phyloP scores from a whole-genome alignment of 345 rosid species.

The Brassica carinata region DNA sequence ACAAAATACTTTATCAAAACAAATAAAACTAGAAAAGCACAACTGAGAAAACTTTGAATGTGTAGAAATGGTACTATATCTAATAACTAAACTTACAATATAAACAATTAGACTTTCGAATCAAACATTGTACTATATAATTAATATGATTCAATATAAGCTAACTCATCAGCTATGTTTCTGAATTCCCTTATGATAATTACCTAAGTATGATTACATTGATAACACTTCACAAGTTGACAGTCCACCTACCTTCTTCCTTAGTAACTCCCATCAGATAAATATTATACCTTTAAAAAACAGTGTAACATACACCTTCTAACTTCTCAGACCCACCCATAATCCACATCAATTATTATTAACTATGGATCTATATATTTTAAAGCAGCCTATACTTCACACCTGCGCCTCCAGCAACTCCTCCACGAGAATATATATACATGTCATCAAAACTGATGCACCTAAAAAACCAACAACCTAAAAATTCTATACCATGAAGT shows the following conservation, averaged over 20 bases:
- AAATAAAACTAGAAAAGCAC: no score
- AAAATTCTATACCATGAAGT: background rate
- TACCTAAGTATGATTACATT: background rate
- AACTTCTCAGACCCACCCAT: background rate
- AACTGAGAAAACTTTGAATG: no score
- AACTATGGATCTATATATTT: background rate
- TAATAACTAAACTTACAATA: no score
- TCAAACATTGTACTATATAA: no score
- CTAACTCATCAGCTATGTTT: background rate
- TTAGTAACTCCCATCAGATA: background rate
- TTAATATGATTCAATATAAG: background rate
- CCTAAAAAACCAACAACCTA: background rate
- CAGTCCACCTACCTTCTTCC: background rate
- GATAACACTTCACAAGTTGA: background rate
- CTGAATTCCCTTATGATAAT: background rate
- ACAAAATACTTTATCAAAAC: no score
- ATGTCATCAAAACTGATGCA: background rate
- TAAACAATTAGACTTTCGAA: no score
- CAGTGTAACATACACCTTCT: background rate
- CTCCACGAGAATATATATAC: background rate
- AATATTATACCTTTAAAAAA: background rate
- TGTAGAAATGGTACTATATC: no score
- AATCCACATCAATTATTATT: background rate
- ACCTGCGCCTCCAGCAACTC: background rate
- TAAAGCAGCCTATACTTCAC: background rate